These are phyloP conservation scores for Xylariaceae sp. DNA, from an alignment of 2,329 filamentous ascomycete species.

Conservation along the genomic window DNA sequence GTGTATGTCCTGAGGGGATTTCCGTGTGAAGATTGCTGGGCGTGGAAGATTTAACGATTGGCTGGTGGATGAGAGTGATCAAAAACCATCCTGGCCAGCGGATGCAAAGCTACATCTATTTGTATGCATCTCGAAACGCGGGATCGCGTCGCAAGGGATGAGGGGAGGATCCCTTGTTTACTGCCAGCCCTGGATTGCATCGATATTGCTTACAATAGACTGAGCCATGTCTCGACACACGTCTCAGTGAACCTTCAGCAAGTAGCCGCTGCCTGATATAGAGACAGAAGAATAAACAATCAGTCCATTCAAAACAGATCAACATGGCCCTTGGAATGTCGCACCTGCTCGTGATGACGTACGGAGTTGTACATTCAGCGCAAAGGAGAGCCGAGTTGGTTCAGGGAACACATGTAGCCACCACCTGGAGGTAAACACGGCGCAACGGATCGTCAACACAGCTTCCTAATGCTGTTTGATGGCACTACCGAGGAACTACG, in stretches of 20 bases:
- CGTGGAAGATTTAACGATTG: too few relatives aligned
- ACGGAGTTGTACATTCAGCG: background rate
- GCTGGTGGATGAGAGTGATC: too few relatives aligned
- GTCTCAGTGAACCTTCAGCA: background rate
- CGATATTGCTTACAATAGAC: slow-evolving; percentile 5
- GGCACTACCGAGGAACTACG: too few relatives aligned
- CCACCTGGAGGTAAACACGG: background rate
- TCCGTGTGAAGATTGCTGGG: too few relatives aligned
- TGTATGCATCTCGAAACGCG: slow-evolving; percentile 3
- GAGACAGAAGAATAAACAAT: background rate
- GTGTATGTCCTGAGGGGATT: background rate
- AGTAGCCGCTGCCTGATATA: background rate
- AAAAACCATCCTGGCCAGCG: background rate
- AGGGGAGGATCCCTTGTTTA: slow-evolving; percentile 12
- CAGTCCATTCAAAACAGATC: slow-evolving; percentile 1
- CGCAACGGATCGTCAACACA: too few relatives aligned
- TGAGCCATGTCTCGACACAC: slow-evolving; percentile 16
- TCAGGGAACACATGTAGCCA: background rate
- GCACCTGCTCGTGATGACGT: background rate
- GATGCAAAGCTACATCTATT: slow-evolving; percentile 10
- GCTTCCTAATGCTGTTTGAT: too few relatives aligned
- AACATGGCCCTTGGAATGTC: slow-evolving; percentile 15
- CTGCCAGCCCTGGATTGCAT: slow-evolving; percentile 15
- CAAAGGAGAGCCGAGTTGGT: background rate
- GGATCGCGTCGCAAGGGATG: background rate